These are phyloP conservation scores for Teratosphaeriaceae sp. DNA, from an alignment of 2,329 filamentous ascomycete genomes.

Conservation along the genomic window DNA sequence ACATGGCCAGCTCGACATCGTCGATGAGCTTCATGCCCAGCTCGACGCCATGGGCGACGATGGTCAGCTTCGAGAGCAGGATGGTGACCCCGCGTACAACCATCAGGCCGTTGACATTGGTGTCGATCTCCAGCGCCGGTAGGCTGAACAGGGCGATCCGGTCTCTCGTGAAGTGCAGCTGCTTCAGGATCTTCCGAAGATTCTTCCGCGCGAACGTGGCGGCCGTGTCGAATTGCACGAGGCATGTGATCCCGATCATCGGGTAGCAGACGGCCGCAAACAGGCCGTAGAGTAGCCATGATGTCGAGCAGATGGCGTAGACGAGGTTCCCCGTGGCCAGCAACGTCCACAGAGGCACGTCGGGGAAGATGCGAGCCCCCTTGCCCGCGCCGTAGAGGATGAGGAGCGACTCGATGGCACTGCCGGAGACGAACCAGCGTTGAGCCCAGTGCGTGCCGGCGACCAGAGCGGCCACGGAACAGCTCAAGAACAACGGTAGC, in stretches of 20 bases:
- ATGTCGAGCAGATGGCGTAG: slow-evolving; percentile 44
- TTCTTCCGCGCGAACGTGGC: slow-evolving; percentile 31
- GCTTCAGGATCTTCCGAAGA: slow-evolving; percentile 32
- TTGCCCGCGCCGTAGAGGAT: slow-evolving; percentile 18
- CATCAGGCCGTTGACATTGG: slow-evolving; percentile 46
- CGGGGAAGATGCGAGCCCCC: slow-evolving; percentile 36
- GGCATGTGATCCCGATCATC: slow-evolving; percentile 35
- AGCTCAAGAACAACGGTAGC: slow-evolving; percentile 9
- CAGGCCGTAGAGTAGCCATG: slow-evolving; percentile 45
- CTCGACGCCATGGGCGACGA: slow-evolving; percentile 48
- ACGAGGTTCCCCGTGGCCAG: slow-evolving; percentile 41
- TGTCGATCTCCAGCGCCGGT: slow-evolving; percentile 50
- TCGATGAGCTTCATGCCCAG: slow-evolving; percentile 44
- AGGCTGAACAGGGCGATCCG: slow-evolving; percentile 45
- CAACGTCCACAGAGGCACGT: slow-evolving; percentile 42
- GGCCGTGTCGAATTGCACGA: slow-evolving; percentile 41
- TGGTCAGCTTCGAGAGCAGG: slow-evolving; percentile 43
- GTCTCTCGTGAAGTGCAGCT: slow-evolving; percentile 46
- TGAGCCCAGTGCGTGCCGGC: slow-evolving; percentile 16
- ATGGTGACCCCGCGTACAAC: slow-evolving; percentile 48
- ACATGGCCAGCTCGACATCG: slow-evolving; percentile 48
- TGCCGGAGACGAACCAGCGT: slow-evolving; percentile 23
- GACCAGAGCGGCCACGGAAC: slow-evolving; percentile 11
- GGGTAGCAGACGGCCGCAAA: slow-evolving; percentile 40
- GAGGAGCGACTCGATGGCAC: slow-evolving; percentile 20